Evolutionary conservation across 306 rosid species (phyloP), one percentile per base, ranked within the genome.

Genomic region (Begonia loranthoides): DNA sequence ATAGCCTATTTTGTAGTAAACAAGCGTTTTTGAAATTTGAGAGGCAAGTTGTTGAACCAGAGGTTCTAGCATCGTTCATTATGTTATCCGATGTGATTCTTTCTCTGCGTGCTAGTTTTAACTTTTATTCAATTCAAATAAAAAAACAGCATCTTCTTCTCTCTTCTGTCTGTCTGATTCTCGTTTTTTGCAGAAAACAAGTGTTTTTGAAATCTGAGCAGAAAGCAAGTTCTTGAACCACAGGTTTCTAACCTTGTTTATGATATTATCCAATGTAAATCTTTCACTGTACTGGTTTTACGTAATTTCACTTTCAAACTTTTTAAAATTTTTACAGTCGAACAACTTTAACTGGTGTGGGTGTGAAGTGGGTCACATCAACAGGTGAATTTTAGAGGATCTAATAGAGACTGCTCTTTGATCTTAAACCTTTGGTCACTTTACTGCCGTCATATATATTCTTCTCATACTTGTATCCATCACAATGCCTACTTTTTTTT

Each of bases 341-440:
- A 76, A 24, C 34, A 24, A 24, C 34, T 24, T 24, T 24, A 6
- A 24, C 34, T 24, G 34, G 34, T 24, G 34, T 24, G 34, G 34
- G 34, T 24, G 1, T 24, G 34, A 24, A 24, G 79, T 72, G 76
- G 68, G 79, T 77, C 83, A 77, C 83, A 73, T 77, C 83, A 73
- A 63, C 83, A 73, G 79, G 76, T 69, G 74, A 21, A 24, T 47
- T 58, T 46, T 10, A 49, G 48, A 17, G 52, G 39, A 12, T 28
- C 3, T 34, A 55, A 57, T 59, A 54, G 52, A 54, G 52, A 38
- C 55, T 58, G 13, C 61, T 38, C 24, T 44, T 12, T 38, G 54
- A 49, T 63, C 54, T 51, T 63, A 63, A 21, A 10, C 70, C 64
- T 49, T 10, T 52, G 70, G 71, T 66, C 70, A 60, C 59, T 51